Percentiles rank a stretch among this genome's conserved stretches.
These are phyloP conservation scores for Globisporangium spinosum DNA, from an alignment of 352 stramenopile species.

Conservation along the genomic window DNA sequence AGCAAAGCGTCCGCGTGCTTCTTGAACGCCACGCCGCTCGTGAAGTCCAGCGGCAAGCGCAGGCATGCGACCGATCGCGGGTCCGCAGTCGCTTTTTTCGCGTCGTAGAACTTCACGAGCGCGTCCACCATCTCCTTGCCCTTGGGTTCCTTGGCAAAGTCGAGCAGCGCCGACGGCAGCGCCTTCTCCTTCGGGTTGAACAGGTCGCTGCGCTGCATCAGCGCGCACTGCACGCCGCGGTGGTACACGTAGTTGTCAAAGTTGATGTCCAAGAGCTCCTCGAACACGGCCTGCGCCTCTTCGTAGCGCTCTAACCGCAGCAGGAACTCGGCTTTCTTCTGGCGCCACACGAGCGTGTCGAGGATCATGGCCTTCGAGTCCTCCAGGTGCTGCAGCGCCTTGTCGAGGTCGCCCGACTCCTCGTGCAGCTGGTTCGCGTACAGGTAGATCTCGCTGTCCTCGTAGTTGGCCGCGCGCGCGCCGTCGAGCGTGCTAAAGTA, in stretches of 20 bases:
- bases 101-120: slow-evolving; percentile 53
- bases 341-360: slow-evolving; percentile 70
- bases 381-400: slow-evolving; percentile 86
- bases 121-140: slow-evolving; percentile 37
- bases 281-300: slow-evolving; percentile 62
- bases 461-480: slow-evolving; percentile 76
- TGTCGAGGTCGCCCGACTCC: slow-evolving; percentile 82
- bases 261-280: slow-evolving; percentile 81
- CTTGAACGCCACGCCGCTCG: slow-evolving; percentile 76
- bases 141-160: slow-evolving; percentile 43
- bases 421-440: slow-evolving; percentile 95
- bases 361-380: slow-evolving; percentile 69
- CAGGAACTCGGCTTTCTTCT: slow-evolving; percentile 75
- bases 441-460: slow-evolving; percentile 95
- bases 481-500: slow-evolving; percentile 90
- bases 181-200: slow-evolving; percentile 40
- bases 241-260: slow-evolving; percentile 91
- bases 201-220: slow-evolving; percentile 56
- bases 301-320: slow-evolving; percentile 60
- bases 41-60: slow-evolving; percentile 91
- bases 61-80: slow-evolving; percentile 74
- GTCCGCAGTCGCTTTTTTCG: slow-evolving; percentile 46
- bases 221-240: slow-evolving; percentile 77
- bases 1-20: slow-evolving; percentile 53
- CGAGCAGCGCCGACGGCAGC: slow-evolving; percentile 45